Evolutionary conservation across 2,329 filamentous ascomycete species (phyloP).

Genomic region (Aplosporella prunicola): DNA sequence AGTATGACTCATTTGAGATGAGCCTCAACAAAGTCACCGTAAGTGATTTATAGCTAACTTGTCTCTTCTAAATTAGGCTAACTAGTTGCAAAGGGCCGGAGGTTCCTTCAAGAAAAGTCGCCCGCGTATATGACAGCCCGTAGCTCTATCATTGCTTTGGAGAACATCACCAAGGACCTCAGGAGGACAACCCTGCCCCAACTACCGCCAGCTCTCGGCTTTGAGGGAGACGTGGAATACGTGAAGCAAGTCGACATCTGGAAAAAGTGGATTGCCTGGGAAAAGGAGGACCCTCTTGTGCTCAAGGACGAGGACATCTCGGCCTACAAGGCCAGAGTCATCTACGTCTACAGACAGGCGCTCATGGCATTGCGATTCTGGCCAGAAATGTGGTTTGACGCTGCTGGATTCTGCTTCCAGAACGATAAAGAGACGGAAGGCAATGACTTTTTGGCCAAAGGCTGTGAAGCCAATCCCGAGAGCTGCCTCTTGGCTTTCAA

Average conservation of each 20-base stretch:
- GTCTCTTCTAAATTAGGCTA: slow-evolving; percentile 10
- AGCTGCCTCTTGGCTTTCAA: slow-evolving; percentile 85
- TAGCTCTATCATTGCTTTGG: slow-evolving; percentile 79
- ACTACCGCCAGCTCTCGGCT: slow-evolving; percentile 74
- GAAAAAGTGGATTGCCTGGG: slow-evolving; percentile 92
- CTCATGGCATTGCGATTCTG: slow-evolving; percentile 90
- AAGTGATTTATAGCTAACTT: slow-evolving; percentile 27
- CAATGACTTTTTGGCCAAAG: slow-evolving; percentile 69
- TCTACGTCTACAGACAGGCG: slow-evolving; percentile 90
- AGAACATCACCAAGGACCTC: slow-evolving; percentile 73
- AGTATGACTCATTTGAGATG: slow-evolving; percentile 96
- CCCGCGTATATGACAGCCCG: slow-evolving; percentile 94
- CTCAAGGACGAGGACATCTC: slow-evolving; percentile 71
- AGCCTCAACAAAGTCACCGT: slow-evolving; percentile 85
- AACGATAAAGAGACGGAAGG: slow-evolving; percentile 65
- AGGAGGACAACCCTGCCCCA: slow-evolving; percentile 68
- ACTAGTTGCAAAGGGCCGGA: slow-evolving; percentile 60
- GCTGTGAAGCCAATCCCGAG: slow-evolving; percentile 83
- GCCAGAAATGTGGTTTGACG: slow-evolving; percentile 93
- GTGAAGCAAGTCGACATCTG: slow-evolving; percentile 75
- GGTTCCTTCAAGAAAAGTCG: slow-evolving; percentile 87
- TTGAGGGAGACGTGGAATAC: slow-evolving; percentile 79
- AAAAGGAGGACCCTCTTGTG: slow-evolving; percentile 84
- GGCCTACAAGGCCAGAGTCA: slow-evolving; percentile 65
- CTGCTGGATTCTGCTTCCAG: slow-evolving; percentile 82